Percentiles rank a stretch among this genome's conserved stretches.
These are phyloP conservation scores for Naganishia vaughanmartiniae DNA, from an alignment of 768 basidiomycete species.

Conservation along the genomic window DNA sequence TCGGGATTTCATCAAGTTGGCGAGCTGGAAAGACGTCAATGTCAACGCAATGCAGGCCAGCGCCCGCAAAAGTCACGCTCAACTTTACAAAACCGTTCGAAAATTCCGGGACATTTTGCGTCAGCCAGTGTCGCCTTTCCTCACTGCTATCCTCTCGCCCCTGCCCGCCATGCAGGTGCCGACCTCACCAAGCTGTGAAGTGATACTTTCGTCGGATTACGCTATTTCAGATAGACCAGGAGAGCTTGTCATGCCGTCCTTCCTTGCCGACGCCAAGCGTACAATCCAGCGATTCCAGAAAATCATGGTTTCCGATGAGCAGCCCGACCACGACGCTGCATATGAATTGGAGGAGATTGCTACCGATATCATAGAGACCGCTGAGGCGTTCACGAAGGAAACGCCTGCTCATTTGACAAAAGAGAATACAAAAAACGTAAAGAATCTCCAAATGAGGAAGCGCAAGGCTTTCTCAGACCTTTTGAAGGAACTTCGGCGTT, in stretches of 20 bases:
- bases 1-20: slow-evolving; percentile 80
- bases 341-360: slow-evolving; percentile 60
- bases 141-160: slow-evolving; percentile 27
- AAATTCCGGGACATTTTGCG: slow-evolving; percentile 89
- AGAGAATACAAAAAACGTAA: slow-evolving; percentile 58
- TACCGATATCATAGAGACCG: slow-evolving; percentile 58
- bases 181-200: no score
- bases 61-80: slow-evolving; percentile 82
- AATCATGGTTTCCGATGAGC: slow-evolving; percentile 51
- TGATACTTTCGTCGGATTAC: not conserved
- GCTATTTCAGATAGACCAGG: slow-evolving; percentile 27
- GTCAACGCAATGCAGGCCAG: slow-evolving; percentile 88
- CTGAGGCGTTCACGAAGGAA: slow-evolving; percentile 51
- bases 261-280: slow-evolving; percentile 2
- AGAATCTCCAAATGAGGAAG: slow-evolving; percentile 75
- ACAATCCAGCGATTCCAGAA: slow-evolving; percentile 13
- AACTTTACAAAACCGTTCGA: slow-evolving; percentile 82
- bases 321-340: slow-evolving; percentile 12
- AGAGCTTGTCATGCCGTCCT: slow-evolving; percentile 1
- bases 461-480: slow-evolving; percentile 86
- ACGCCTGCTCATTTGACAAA: slow-evolving; percentile 56
- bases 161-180: not conserved
- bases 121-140: slow-evolving; percentile 58
- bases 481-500: slow-evolving; percentile 77
- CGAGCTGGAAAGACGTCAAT: slow-evolving; percentile 97